phyloP scores from a whole-genome alignment of 2,329 filamentous ascomycete genomes.

The Teratosphaeriaceae sp. region DNA sequence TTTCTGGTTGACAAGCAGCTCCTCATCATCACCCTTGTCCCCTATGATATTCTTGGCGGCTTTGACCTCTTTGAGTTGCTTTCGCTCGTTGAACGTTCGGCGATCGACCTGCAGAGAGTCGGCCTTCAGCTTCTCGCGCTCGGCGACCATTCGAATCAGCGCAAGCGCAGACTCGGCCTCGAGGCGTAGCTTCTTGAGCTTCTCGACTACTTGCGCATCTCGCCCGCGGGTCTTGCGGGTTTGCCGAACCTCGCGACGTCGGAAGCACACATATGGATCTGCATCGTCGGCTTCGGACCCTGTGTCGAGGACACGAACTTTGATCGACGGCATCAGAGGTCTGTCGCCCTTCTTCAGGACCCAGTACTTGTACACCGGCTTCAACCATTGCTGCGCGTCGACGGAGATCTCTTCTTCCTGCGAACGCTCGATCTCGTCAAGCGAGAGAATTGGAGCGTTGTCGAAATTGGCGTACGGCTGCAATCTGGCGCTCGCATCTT shows the following conservation, averaged over 20 bases:
- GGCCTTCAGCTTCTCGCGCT: slow-evolving; percentile 72
- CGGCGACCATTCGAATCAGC: slow-evolving; percentile 68
- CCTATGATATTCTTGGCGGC: slow-evolving; percentile 70
- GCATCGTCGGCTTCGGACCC: slow-evolving; percentile 91
- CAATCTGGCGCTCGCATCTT: slow-evolving; percentile 74
- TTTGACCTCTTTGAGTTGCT: slow-evolving; percentile 80
- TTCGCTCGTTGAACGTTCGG: slow-evolving; percentile 74
- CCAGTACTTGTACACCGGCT: slow-evolving; percentile 87
- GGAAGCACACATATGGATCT: slow-evolving; percentile 97
- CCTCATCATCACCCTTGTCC: slow-evolving; percentile 87
- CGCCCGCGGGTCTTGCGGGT: slow-evolving; percentile 90
- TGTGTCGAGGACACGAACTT: slow-evolving; percentile 68
- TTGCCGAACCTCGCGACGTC: slow-evolving; percentile 86
- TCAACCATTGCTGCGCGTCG: slow-evolving; percentile 55
- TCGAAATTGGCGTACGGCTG: slow-evolving; percentile 88
- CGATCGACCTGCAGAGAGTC: slow-evolving; percentile 70
- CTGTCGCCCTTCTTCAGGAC: slow-evolving; percentile 64
- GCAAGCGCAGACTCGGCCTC: slow-evolving; percentile 86
- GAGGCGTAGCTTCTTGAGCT: slow-evolving; percentile 81
- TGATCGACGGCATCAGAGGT: slow-evolving; percentile 69
- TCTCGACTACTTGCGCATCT: slow-evolving; percentile 90
- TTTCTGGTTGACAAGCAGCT: slow-evolving; percentile 82
- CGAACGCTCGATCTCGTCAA: slow-evolving; percentile 54
- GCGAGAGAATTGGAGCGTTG: slow-evolving; percentile 67
- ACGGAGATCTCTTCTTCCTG: slow-evolving; percentile 50